Conservation (phyloP, 768 basidiomycete genomes). For the Boletellus sp. region DNA sequence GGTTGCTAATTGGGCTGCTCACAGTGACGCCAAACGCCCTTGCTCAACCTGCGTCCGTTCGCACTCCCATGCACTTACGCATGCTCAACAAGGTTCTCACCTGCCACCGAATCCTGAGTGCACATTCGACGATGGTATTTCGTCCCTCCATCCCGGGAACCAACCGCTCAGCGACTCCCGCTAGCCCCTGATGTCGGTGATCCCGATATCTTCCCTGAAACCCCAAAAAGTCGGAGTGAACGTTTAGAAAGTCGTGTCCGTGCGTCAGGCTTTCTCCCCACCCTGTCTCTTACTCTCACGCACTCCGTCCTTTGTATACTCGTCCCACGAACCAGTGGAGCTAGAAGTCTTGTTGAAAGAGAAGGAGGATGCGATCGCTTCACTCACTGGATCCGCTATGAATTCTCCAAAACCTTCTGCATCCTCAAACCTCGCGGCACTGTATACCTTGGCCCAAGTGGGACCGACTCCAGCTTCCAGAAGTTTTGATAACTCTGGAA, state of each 20-base stretch:
- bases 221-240: slow-evolving; percentile 59
- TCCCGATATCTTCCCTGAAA: slow-evolving; percentile 36
- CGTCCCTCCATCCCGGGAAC: background rate
- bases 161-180: background rate
- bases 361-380: slow-evolving; percentile 37
- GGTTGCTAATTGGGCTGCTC: slow-evolving; percentile 2
- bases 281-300: background rate
- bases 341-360: slow-evolving; percentile 63
- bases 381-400: slow-evolving; percentile 1
- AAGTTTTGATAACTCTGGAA: background rate
- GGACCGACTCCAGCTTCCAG: background rate
- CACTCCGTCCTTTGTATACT: background rate
- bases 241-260: slow-evolving; percentile 66
- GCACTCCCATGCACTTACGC: slow-evolving; percentile 63
- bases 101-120: slow-evolving; percentile 61
- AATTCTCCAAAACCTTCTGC: background rate
- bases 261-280: slow-evolving; percentile 35
- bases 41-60: slow-evolving; percentile 77
- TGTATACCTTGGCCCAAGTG: background rate
- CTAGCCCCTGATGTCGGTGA: slow-evolving; percentile 38
- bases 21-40: slow-evolving; percentile 70
- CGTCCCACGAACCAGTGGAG: slow-evolving; percentile 47
- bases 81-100: slow-evolving; percentile 53
- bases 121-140: slow-evolving; percentile 68
- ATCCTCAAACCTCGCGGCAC: background rate